These are phyloP conservation scores for Rhizopus arrhizus DNA, from an alignment of 371 early-diverging fungal genomes.

Conservation along the genomic window DNA sequence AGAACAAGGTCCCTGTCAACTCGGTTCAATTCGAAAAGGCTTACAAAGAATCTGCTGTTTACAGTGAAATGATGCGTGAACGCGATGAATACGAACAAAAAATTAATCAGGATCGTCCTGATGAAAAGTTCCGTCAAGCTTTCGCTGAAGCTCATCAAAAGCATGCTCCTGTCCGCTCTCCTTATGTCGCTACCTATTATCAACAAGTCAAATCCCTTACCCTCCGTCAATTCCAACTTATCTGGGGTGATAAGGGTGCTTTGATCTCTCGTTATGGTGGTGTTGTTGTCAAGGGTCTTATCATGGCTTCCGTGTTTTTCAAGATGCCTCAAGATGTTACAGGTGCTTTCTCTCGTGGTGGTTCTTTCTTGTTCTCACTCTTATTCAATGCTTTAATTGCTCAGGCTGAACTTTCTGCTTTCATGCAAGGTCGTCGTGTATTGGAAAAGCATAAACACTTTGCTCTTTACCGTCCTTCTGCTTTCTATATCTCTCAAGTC, in stretches of 20 bases:
- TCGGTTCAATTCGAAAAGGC: slow-evolving; percentile 55
- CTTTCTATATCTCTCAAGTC: slow-evolving; percentile 65
- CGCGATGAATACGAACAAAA: slow-evolving; percentile 45
- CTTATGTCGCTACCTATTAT: slow-evolving; percentile 65
- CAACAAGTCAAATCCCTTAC: slow-evolving; percentile 67
- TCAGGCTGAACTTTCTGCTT: slow-evolving; percentile 57
- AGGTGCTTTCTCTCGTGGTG: slow-evolving; percentile 76
- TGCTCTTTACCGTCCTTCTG: slow-evolving; percentile 69
- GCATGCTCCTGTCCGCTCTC: slow-evolving; percentile 52
- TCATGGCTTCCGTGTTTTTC: slow-evolving; percentile 74
- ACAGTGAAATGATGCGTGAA: slow-evolving; percentile 38
- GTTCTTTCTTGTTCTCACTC: slow-evolving; percentile 68
- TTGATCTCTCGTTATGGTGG: slow-evolving; percentile 64
- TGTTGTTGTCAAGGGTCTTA: slow-evolving; percentile 66
- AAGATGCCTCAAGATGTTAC: slow-evolving; percentile 49
- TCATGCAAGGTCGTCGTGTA: slow-evolving; percentile 63
- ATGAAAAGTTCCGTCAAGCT: slow-evolving; percentile 55
- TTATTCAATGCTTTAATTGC: slow-evolving; percentile 64
- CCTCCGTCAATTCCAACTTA: slow-evolving; percentile 65
- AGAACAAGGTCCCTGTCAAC: slow-evolving; percentile 48
- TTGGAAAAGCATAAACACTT: slow-evolving; percentile 70
- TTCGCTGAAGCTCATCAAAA: slow-evolving; percentile 61
- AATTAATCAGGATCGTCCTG: slow-evolving; percentile 41
- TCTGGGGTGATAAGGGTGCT: slow-evolving; percentile 52
- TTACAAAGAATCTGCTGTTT: slow-evolving; percentile 47